Conservation (phyloP, 2,329 filamentous ascomycete species). For the Lachnellula subtilissima region DNA sequence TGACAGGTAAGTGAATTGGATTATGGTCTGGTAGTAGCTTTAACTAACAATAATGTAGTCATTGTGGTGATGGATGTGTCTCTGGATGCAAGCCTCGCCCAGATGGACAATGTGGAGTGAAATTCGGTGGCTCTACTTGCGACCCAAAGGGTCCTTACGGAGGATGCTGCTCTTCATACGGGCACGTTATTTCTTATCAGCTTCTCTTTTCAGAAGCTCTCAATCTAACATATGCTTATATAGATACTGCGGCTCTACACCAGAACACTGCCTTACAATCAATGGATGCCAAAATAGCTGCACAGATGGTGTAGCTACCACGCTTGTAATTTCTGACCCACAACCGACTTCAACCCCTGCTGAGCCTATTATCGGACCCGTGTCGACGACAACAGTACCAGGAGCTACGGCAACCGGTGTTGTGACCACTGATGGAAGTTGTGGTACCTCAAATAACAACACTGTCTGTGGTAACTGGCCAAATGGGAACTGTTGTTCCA, state of each 20-base stretch:
- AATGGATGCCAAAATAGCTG: constrained; percentile 31
- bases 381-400: constrained; percentile 18
- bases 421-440: constrained; percentile 48
- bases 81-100: constrained; percentile 33
- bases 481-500: constrained; percentile 49
- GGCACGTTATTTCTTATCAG: constrained; percentile 18
- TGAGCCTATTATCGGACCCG: constrained; percentile 25
- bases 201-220: constrained; percentile 1
- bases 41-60: constrained; percentile 10
- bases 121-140: constrained; percentile 26
- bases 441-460: constrained; percentile 44
- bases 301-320: constrained; percentile 1
- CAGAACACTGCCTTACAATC: constrained; percentile 20
- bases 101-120: constrained; percentile 29
- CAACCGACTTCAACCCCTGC: constrained; percentile 21
- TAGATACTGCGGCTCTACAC: constrained; percentile 27
- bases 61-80: constrained; percentile 36
- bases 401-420: constrained; percentile 28
- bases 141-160: constrained; percentile 27
- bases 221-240: neutral
- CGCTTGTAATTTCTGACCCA: neutral
- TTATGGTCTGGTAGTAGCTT: too few species aligned
- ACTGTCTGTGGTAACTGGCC: constrained; percentile 49
- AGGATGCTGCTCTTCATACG: constrained; percentile 29
- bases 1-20: constrained; percentile 21